Percentiles rank a stretch among this genome's conserved stretches.
Evolutionary conservation across 1,284 basidiomycete species (phyloP).

Genomic region (Pseudozyma sp.): DNA sequence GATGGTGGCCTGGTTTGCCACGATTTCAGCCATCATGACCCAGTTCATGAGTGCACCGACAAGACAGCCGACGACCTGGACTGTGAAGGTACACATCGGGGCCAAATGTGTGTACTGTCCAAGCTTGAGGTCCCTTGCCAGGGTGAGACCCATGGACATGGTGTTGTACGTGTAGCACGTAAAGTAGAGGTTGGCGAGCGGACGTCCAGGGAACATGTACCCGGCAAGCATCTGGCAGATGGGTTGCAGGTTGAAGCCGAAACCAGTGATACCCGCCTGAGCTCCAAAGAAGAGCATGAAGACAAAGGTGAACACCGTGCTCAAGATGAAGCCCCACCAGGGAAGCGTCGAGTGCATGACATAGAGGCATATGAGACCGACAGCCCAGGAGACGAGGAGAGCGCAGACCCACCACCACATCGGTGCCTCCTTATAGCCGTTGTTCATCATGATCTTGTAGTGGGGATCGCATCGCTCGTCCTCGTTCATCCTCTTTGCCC

Average conservation of each 20-base stretch:
- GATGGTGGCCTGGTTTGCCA: conserved; percentile 29
- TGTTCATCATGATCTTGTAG: conserved; percentile 37
- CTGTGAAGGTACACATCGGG: conserved; percentile 33
- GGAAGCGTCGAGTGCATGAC: conserved; percentile 40
- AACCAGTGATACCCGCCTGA: conserved; percentile 32
- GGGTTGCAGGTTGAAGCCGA: conserved; percentile 45
- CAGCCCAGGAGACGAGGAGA: conserved; percentile 19
- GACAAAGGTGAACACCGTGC: conserved; percentile 25
- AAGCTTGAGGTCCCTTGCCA: conserved; percentile 42
- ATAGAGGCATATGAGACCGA: conserved; percentile 29
- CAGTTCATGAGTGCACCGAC: conserved; percentile 52
- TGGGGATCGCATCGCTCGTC: conserved; percentile 32
- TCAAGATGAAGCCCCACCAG: conserved; percentile 35
- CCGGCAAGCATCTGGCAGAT: conserved; percentile 55
- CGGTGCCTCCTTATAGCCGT: conserved; percentile 34
- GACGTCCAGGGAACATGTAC: conserved; percentile 43
- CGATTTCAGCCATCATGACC: conserved; percentile 36
- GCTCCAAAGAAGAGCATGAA: conserved; percentile 34
- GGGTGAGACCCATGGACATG: conserved; percentile 23
- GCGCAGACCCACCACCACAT: conserved; percentile 35
- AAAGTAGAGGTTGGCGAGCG: conserved; percentile 57
- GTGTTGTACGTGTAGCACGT: conserved; percentile 50
- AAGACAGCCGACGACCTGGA: conserved; percentile 44
- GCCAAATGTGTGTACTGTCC: conserved; percentile 59
- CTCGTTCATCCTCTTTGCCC: conserved; percentile 7